Percentiles rank a stretch among this genome's conserved stretches.
phyloP scores from a whole-genome alignment of 1,284 basidiomycete genomes.

The Porogramme epimiltina region DNA sequence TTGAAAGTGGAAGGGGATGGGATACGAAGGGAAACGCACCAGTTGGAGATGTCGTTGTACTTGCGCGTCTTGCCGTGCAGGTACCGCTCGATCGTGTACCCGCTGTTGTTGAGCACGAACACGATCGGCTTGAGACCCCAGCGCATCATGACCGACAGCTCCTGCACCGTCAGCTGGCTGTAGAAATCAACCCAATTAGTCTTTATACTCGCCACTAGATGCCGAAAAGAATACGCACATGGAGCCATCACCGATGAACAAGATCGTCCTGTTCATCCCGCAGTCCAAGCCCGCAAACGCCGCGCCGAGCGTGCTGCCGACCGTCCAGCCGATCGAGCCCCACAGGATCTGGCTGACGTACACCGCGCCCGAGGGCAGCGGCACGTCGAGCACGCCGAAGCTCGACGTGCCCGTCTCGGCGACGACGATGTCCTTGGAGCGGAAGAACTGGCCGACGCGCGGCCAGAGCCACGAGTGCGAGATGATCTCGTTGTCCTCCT shows the following conservation, averaged over 20 bases:
- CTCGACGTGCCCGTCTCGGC: conserved; percentile 76
- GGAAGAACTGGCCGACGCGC: conserved; percentile 78
- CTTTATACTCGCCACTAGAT: background rate
- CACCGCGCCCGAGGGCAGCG: conserved; percentile 66
- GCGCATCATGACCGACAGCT: conserved; percentile 79
- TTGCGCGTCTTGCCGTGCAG: conserved; percentile 68
- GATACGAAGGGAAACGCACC: conserved; percentile 36
- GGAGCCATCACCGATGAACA: conserved; percentile 89
- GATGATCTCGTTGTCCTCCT: conserved; percentile 54
- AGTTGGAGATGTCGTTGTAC: conserved; percentile 76
- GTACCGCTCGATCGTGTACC: conserved; percentile 86
- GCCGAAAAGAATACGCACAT: conserved; percentile 45
- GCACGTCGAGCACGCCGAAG: conserved; percentile 62
- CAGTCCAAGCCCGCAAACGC: conserved; percentile 78
- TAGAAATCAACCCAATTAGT: background rate
- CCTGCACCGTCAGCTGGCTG: conserved; percentile 76
- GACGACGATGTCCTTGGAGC: conserved; percentile 75
- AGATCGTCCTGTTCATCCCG: conserved; percentile 66
- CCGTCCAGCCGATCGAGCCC: conserved; percentile 88
- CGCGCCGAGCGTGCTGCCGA: conserved; percentile 76
- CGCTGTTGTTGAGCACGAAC: conserved; percentile 88
- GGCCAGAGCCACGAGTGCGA: conserved; percentile 89
- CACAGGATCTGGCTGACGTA: conserved; percentile 82
- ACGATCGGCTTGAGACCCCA: conserved; percentile 73
- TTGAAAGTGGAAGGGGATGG: background rate